phyloP scores from a whole-genome alignment of 1,284 basidiomycete genomes.

The Clitocybe nebularis region DNA sequence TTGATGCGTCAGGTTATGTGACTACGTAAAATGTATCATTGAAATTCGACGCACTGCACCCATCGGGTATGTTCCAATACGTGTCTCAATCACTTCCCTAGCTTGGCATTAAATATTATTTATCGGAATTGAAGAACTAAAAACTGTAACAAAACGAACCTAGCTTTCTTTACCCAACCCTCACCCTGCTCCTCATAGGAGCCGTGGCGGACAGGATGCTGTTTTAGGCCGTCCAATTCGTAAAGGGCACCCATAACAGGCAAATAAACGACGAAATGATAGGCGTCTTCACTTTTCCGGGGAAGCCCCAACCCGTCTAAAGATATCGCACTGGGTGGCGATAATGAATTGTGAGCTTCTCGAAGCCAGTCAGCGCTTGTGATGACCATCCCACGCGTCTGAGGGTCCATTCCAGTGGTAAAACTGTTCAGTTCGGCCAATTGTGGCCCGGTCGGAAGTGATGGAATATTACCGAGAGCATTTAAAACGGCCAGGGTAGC shows the following conservation, averaged over 20 bases:
- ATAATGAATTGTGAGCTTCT: conserved; percentile 86
- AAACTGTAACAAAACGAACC: conserved; percentile 40
- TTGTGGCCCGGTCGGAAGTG: conserved; percentile 64
- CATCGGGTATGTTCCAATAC: conserved; percentile 84
- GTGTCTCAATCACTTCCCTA: conserved; percentile 78
- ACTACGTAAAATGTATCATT: conserved; percentile 4
- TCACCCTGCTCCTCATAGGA: conserved; percentile 60
- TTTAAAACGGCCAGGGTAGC: conserved; percentile 92
- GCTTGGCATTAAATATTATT: conserved; percentile 7
- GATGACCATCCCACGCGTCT: conserved; percentile 81
- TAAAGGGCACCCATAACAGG: conserved; percentile 81
- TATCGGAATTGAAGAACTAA: too few species aligned
- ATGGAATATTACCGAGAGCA: conserved; percentile 85
- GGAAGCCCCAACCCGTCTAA: conserved; percentile 71
- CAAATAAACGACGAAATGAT: conserved; percentile 90
- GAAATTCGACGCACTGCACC: conserved; percentile 60
- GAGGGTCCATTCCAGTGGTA: conserved; percentile 79
- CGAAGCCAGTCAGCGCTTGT: conserved; percentile 84
- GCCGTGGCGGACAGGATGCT: conserved; percentile 77
- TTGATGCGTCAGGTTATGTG: not conserved
- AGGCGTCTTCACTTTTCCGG: conserved; percentile 80
- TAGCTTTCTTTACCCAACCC: conserved; percentile 79
- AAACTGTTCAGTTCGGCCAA: conserved; percentile 76
- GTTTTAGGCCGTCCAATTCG: conserved; percentile 87
- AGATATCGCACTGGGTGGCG: conserved; percentile 81